These are phyloP conservation scores for Penicillium sp. DNA, from an alignment of 2,329 filamentous ascomycete species.

Conservation along the genomic window DNA sequence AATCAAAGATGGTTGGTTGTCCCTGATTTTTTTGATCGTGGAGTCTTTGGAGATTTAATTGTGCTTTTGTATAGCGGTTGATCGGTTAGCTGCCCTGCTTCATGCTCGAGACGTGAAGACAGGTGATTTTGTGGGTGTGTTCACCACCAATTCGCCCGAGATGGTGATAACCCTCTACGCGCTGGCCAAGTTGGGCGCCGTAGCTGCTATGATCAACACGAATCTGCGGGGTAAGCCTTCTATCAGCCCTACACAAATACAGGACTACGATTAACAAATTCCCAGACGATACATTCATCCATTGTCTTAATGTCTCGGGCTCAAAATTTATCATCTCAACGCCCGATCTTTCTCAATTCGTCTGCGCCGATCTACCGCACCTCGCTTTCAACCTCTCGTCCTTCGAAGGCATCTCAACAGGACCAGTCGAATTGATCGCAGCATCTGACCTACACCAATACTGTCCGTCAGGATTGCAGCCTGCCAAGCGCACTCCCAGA, in stretches of 20 bases:
- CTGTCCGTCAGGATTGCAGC: constrained; percentile 22
- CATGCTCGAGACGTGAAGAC: constrained; percentile 39
- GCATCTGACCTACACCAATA: constrained; percentile 30
- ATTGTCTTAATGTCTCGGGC: constrained; percentile 48
- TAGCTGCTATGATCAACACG: constrained; percentile 51
- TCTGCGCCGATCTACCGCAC: constrained; percentile 39
- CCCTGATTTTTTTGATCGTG: no score
- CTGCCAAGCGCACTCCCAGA: constrained; percentile 37
- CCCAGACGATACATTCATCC: constrained; percentile 47
- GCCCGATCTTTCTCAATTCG: constrained; percentile 44
- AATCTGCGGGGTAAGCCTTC: constrained; percentile 46
- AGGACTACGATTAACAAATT: not conserved
- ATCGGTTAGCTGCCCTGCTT: constrained; percentile 48
- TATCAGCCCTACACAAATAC: not conserved
- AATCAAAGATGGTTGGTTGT: constrained; percentile 44
- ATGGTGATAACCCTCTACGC: constrained; percentile 50
- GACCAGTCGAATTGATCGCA: constrained; percentile 29
- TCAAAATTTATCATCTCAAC: constrained; percentile 48
- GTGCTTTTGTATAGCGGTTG: constrained; percentile 39
- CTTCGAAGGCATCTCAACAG: constrained; percentile 34
- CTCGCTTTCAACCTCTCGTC: constrained; percentile 42
- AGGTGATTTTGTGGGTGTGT: constrained; percentile 50
- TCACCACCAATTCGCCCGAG: constrained; percentile 53
- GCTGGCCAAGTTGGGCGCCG: constrained; percentile 50
- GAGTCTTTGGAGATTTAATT: not conserved